phyloP scores from a whole-genome alignment of 805 yeast genomes.

The Grigorovia transvaalensis region DNA sequence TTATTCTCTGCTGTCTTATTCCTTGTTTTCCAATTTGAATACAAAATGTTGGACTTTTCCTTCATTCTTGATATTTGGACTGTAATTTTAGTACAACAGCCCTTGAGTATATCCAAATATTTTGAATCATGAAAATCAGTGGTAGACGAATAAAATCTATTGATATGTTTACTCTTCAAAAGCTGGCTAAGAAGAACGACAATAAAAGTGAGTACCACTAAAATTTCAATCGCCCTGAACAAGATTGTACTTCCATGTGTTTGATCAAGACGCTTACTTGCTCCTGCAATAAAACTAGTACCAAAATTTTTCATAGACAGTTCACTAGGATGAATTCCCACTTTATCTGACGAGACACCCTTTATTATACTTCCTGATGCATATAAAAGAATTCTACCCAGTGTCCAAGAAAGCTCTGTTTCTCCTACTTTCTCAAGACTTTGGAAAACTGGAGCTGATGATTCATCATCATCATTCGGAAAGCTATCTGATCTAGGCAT shows the following conservation, averaged over 20 bases:
- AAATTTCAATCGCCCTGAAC: not conserved
- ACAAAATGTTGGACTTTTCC: not conserved
- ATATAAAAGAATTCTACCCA: conserved; percentile 76
- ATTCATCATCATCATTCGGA: conserved; percentile 11
- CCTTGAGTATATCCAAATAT: not conserved
- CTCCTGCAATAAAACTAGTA: conserved; percentile 20
- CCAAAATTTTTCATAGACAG: conserved; percentile 11
- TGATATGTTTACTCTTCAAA: not conserved
- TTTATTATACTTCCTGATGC: conserved; percentile 57
- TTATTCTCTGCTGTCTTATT: not conserved
- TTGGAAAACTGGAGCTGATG: conserved; percentile 54
- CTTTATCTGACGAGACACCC: conserved; percentile 7
- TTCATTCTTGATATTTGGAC: not conserved
- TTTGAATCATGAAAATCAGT: conserved; percentile 5
- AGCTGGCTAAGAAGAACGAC: not conserved
- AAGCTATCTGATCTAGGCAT: conserved; percentile 40
- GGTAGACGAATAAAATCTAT: not conserved
- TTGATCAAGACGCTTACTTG: not conserved
- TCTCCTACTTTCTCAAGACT: conserved; percentile 75
- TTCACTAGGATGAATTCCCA: conserved; percentile 25
- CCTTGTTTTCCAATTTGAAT: not conserved
- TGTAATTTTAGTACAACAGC: not conserved
- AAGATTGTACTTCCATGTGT: not conserved
- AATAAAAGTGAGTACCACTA: not conserved
- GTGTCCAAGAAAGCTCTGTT: conserved; percentile 87